phyloP scores from a whole-genome alignment of 2,329 filamentous ascomycete species.

The Monilinia laxa region DNA sequence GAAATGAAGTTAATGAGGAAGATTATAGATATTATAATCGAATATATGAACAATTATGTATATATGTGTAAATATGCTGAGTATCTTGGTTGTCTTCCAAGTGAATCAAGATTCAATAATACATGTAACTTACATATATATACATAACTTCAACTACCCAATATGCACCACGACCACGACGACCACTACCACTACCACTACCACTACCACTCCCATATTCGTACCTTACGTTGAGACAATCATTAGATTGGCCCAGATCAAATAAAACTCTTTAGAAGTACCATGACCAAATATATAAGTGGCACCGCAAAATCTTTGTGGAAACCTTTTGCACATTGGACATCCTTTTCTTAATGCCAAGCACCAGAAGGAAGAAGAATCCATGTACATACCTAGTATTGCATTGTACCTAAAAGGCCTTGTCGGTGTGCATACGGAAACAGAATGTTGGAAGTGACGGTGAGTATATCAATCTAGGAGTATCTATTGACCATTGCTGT shows the following conservation, averaged over 20 bases:
- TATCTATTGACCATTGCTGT: background rate
- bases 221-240: background rate
- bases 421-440: constrained; percentile 1
- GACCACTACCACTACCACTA: background rate
- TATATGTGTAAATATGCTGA: too few species aligned
- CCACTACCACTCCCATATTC: background rate
- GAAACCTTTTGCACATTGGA: background rate
- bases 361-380: constrained; percentile 4
- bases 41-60: too few species aligned
- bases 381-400: background rate
- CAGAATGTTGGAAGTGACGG: background rate
- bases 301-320: background rate
- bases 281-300: background rate
- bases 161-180: background rate
- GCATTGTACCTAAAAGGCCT: background rate
- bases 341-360: constrained; percentile 4
- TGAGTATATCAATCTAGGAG: background rate
- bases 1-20: background rate
- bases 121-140: background rate
- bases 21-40: too few species aligned
- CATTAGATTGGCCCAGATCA: background rate
- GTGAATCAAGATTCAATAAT: background rate
- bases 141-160: too few species aligned
- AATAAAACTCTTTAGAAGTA: background rate
- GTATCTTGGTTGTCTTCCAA: too few species aligned